Percentiles rank a stretch among this genome's conserved stretches.
Conservation (phyloP, 1,284 basidiomycete species). For the Ceratobasidium sp. region DNA sequence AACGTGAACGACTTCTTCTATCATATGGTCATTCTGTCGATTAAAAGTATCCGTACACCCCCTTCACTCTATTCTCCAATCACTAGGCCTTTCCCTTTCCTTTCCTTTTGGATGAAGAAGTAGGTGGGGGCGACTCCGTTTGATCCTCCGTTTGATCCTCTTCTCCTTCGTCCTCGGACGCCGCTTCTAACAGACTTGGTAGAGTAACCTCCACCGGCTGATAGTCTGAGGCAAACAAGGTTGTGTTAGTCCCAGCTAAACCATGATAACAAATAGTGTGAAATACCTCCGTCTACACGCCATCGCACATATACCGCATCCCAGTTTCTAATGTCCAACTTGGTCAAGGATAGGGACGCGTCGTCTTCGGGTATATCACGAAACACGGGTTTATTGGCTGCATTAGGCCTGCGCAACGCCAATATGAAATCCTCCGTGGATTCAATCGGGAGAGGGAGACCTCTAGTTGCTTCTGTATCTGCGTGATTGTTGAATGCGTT, state of each 20-base stretch:
- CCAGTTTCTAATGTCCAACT: conserved; percentile 18
- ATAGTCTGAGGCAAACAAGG: conserved; percentile 3
- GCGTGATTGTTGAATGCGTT: conserved; percentile 24
- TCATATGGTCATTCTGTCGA: conserved; percentile 18
- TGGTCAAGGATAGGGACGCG: conserved; percentile 1
- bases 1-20: conserved; percentile 44
- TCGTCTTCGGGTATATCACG: conserved; percentile 28
- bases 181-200: conserved; percentile 8
- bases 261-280: background rate
- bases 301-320: conserved; percentile 29
- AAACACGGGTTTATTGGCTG: background rate
- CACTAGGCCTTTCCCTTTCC: conserved; percentile 13
- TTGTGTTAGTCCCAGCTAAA: background rate
- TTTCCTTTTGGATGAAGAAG: background rate
- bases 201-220: conserved; percentile 32
- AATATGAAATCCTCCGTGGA: conserved; percentile 17
- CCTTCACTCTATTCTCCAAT: background rate
- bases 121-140: conserved; percentile 36
- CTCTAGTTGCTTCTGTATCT: conserved; percentile 4
- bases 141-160: conserved; percentile 34
- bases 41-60: conserved; percentile 1
- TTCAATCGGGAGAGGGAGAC: conserved; percentile 26
- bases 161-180: conserved; percentile 43
- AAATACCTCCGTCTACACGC: conserved; percentile 24
- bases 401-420: background rate